Evolutionary conservation across 441 rosid genomes (phyloP), one percentile per base, ranked within the genome.

Genomic region (Mallotus japonicus): DNA sequence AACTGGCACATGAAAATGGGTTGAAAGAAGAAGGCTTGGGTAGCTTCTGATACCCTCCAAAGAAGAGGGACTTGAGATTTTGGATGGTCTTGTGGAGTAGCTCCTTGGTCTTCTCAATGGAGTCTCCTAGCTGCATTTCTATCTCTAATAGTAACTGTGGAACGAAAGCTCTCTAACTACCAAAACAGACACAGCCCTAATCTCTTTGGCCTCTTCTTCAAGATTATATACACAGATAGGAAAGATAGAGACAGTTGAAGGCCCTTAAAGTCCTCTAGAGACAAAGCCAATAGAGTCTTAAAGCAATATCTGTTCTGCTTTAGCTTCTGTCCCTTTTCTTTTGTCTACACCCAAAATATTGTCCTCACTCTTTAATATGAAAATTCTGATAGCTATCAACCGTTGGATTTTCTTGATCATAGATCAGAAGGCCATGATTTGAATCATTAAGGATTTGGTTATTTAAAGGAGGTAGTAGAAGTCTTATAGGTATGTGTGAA

Each of bases 111-210:
- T 86, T 89, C 32, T 76, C 65, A 66, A 87, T 76, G 77, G 97
- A 84, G 67, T 88, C 90, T 76, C 84, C 76, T 51, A 89, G 79
- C 83, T 79, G 86, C 87, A 87, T 91, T 67, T 75, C 82, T 78
- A 76, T 65, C 69, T 77, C 76, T 54, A 53, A 24, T 34, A 4
- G 37, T 50, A 53, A 42, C 40, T 16, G 57, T 50, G 20, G 3
- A 19, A 11, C 17, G 14, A 37, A 37, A 37, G 17, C 11, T 71
- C 67, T 57, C 70, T 59, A 40, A 34, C 62, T 77, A 60, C 63
- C 54, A 40, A 59, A 73, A 62, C 49, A 63, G 77, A 74, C 63
- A 79, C 70, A 49, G 34, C 61, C 22, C 70, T 64, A 65, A 51
- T 55, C 60, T n/a, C 6, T 14, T 67, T 73, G 60, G 46, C 57